Conservation (phyloP, 2,329 filamentous ascomycete species). For the Zymoseptoria pseudotritici region DNA sequence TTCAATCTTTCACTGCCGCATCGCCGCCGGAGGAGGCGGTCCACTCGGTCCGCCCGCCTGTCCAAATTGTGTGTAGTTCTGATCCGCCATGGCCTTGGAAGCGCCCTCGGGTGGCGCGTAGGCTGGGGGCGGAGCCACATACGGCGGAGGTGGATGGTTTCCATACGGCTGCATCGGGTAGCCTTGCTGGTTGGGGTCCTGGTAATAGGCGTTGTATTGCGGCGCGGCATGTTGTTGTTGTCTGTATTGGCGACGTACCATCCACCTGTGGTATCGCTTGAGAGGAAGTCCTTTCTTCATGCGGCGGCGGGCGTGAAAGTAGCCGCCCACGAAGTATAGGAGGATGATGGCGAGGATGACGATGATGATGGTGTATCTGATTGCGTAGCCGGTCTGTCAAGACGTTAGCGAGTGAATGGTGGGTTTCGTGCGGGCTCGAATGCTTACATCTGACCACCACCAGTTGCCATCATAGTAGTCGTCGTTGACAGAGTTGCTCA, state of each 20-base stretch:
- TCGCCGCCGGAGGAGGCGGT: constrained; percentile 6
- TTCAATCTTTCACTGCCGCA: neutral
- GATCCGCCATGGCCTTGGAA: constrained; percentile 29
- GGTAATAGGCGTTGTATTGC: constrained; percentile 13
- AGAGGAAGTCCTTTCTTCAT: constrained; percentile 59
- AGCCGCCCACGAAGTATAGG: constrained; percentile 59
- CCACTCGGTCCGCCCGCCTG: constrained; percentile 15
- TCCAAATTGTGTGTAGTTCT: constrained; percentile 17
- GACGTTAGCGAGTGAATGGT: neutral
- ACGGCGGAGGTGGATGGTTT: constrained; percentile 26
- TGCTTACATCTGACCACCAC: constrained; percentile 7
- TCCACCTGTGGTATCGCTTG: constrained; percentile 58
- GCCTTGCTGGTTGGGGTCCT: constrained; percentile 13
- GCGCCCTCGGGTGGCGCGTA: constrained; percentile 31
- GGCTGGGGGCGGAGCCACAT: constrained; percentile 27
- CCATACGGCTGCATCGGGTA: constrained; percentile 22
- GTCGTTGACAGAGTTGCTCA: neutral
- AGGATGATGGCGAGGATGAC: constrained; percentile 52
- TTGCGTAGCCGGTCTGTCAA: constrained; percentile 38
- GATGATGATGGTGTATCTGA: constrained; percentile 66
- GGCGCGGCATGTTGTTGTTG: constrained; percentile 5
- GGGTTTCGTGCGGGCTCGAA: neutral
- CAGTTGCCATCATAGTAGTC: constrained; percentile 3
- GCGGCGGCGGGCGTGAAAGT: constrained; percentile 61
- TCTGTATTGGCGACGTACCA: constrained; percentile 20